These are phyloP conservation scores for Nannochloropsis salina DNA, from an alignment of 108 stramenopile species.

Conservation along the genomic window DNA sequence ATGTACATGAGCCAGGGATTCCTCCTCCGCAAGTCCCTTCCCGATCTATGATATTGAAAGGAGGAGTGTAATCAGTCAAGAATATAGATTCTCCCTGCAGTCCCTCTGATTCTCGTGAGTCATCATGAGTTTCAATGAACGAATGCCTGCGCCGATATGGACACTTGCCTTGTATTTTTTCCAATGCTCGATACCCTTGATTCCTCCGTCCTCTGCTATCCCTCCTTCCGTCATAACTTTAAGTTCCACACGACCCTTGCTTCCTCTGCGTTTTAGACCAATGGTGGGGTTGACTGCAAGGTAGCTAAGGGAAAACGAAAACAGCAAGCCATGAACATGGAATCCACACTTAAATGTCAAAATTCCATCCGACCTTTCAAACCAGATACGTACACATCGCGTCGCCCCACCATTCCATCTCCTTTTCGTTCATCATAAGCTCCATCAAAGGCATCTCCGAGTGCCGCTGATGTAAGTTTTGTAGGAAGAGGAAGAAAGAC, in stretches of 20 bases:
- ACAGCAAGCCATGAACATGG: background rate
- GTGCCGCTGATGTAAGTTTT: background rate
- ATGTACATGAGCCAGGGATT: background rate
- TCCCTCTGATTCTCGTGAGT: too few species aligned
- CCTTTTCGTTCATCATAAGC: slow-evolving; percentile 2
- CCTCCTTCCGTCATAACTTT: background rate
- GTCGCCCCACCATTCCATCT: background rate
- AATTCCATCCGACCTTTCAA: too few species aligned
- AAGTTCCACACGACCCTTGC: slow-evolving; percentile 16
- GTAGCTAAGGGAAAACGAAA: background rate
- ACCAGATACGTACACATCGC: background rate
- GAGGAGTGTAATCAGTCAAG: background rate
- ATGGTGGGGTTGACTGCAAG: background rate
- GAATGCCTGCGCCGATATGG: background rate
- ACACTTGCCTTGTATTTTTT: background rate
- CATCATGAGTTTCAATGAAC: too few species aligned
- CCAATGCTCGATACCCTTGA: slow-evolving; percentile 12
- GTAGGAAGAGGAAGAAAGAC: background rate
- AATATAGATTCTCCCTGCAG: too few species aligned
- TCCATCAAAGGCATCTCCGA: slow-evolving; percentile 10
- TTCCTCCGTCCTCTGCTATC: background rate
- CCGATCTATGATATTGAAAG: background rate
- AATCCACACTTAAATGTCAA: too few species aligned
- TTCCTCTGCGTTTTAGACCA: background rate
- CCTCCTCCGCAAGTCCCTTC: slow-evolving; percentile 12